These are phyloP conservation scores for Geotrichum europaeum DNA, from an alignment of 1,139 yeast genomes.

Conservation along the genomic window DNA sequence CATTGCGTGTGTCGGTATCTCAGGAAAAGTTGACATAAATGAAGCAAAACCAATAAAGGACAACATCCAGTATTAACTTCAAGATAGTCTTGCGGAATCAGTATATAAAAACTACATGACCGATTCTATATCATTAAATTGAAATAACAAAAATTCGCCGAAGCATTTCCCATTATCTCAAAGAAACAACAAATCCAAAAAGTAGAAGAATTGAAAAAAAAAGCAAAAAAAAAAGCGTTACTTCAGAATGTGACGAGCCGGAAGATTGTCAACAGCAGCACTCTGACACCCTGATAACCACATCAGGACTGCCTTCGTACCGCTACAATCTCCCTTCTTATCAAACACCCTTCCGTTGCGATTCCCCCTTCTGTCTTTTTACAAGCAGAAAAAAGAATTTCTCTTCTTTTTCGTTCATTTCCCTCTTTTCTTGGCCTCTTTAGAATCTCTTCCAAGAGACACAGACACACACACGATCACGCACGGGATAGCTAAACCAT, in stretches of 20 bases:
- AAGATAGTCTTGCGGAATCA: neutral
- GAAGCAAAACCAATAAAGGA: neutral
- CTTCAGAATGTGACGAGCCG: neutral
- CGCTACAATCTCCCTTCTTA: neutral
- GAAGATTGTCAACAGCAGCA: neutral
- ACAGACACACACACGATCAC: slow-evolving; percentile 17
- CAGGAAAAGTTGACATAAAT: neutral
- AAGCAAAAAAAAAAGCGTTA: neutral
- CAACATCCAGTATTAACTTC: neutral
- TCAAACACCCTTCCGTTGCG: neutral
- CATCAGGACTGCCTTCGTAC: neutral
- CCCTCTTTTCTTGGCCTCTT: neutral
- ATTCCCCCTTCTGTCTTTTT: neutral
- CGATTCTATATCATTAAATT: neutral
- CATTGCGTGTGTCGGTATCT: slow-evolving; percentile 8
- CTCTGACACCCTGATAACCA: neutral
- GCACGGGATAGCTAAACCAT: slow-evolving; percentile 8
- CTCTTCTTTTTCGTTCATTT: neutral
- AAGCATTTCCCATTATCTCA: neutral
- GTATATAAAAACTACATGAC: neutral
- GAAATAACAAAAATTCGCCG: slow-evolving; percentile 3
- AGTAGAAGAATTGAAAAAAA: neutral
- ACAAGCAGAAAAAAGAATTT: neutral
- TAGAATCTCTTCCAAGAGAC: slow-evolving; percentile 7
- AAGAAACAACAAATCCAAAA: neutral